Evolutionary conservation across 306 rosid genomes (phyloP), one percentile per base, ranked within the genome.

Genomic region (Bauhinia variegata): DNA sequence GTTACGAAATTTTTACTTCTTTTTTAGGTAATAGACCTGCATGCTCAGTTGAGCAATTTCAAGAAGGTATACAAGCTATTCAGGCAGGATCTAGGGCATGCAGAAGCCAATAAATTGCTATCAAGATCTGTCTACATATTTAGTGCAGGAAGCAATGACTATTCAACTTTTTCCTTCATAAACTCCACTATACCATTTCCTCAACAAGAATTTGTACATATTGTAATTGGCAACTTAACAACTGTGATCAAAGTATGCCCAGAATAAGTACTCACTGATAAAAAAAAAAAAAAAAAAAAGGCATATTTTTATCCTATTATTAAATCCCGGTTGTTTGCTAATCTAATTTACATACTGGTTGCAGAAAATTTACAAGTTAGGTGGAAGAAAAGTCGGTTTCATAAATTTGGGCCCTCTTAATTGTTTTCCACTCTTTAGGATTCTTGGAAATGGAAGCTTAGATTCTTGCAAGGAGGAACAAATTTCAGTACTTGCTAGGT

Each of bases 321-420:
- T 23, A 4, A 4, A 13, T 55, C 11, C 17, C 28, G 11, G 17
- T 11, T 2, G 11, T 34, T 39, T 7, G 11, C 3, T 19, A 51
- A 37, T 12, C 11, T 18, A 2, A 4, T 10, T 2, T 23, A 52
- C 5, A 18, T 44, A 13, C 68, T 3, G 4, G 30, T 44, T n/a
- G 10, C 19, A 75, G 88, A 84, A 63, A 65, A 75, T 83, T 38
- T 75, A 86, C 49, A 39, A 72, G 54, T 54, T 47, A 55, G 88
- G 86, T 44, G 89, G 84, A 67, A 84, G 93, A 60, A 87, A 87
- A 70, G 78, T 87, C 28, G 88, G 71, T 12, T 43, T 82, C 19
- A 0, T 56, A 7, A 83, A 50, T 17, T 0, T 78, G 49, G 8
- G 5, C 30, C 76, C 89, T 2, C 1, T 63, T 42, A 70, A 60